A percentile compares a stretch with the other conserved stretches of the same genome.
Conservation (phyloP, 495 filamentous ascomycete species). For the Aspergillus sclerotiicarbonarius region DNA sequence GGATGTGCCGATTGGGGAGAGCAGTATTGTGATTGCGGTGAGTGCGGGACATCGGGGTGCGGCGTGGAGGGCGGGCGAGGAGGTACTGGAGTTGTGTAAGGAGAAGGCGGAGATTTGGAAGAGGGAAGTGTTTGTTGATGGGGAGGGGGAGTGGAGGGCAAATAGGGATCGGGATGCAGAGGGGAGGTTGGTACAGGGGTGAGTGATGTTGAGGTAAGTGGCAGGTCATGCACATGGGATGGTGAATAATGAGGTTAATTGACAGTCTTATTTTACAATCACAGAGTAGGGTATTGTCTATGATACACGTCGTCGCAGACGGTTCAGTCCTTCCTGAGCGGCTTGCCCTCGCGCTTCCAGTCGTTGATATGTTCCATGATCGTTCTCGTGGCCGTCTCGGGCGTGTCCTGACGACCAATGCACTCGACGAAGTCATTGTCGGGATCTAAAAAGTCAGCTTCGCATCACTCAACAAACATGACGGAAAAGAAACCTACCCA, state of each 20-base stretch:
- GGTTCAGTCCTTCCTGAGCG: slow-evolving; percentile 37
- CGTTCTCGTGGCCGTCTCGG: slow-evolving; percentile 78
- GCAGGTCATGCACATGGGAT: no score
- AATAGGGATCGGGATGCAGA: slow-evolving; percentile 74
- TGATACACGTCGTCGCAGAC: slow-evolving; percentile 6
- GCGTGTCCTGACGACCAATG: slow-evolving; percentile 88
- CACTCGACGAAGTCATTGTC: slow-evolving; percentile 98
- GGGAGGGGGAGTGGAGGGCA: slow-evolving; percentile 80
- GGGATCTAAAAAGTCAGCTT: slow-evolving; percentile 57
- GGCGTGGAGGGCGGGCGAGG: slow-evolving; percentile 87
- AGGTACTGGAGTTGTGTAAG: slow-evolving; percentile 86
- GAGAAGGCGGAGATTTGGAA: slow-evolving; percentile 92
- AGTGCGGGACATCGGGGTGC: slow-evolving; percentile 81
- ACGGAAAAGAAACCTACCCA: slow-evolving; percentile 57
- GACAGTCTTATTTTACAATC: neutral
- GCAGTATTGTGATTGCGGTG: slow-evolving; percentile 89
- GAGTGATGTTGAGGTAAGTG: slow-evolving; percentile 4
- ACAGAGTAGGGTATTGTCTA: slow-evolving; percentile 3
- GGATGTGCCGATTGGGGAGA: slow-evolving; percentile 79
- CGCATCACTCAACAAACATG: neutral
- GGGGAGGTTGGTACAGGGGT: slow-evolving; percentile 25
- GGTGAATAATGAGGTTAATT: neutral
- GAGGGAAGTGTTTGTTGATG: slow-evolving; percentile 84
- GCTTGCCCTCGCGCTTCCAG: slow-evolving; percentile 65
- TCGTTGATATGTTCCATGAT: slow-evolving; percentile 88